Evolutionary conservation across 441 rosid genomes (phyloP), one percentile per base, ranked within the genome.

Genomic region (Adansonia grandidieri): DNA sequence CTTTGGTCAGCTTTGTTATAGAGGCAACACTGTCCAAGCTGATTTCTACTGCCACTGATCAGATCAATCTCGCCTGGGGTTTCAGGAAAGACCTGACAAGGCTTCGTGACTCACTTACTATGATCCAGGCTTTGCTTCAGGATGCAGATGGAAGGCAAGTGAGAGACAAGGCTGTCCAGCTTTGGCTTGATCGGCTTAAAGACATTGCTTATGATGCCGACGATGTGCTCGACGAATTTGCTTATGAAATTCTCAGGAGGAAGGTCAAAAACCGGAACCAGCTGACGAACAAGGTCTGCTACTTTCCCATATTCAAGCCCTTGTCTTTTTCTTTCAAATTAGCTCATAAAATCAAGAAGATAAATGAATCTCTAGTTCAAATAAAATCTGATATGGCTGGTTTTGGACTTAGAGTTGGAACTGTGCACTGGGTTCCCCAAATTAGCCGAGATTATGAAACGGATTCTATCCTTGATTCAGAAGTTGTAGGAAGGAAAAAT

Each of bases 161-260:
- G 1, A 22, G 42, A 19, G 67, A 74, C 2, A 20, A 5, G 50
- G 67, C 54, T 58, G 54, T 74, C 10, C 3, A 2, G 5, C 11
- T 1, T 2, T 74, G 77, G 77, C 67, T 61, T 4, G 1, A 1
- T 50, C 40, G 5, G 76, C 66, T 73, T 5, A 56, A 3, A n/a
- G 51, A 56, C 9, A 8, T 73, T 0, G 51, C 76, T 40, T 19
- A 56, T 10, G 67, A 73, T 6, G 65, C 65, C 7, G 51, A 73
- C 9, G 76, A 73, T 17, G 42, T 73, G 14, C 54, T 73, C 0
- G 78, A 75, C 6, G 78, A 75, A 2, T 4, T 75, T 63, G 78
- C 8, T n/a, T 75, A 75, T 62, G 71, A 75, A 47, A 13, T 5
- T n/a, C 22, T 63, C 9, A 20, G 60, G 28, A 50, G 22, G 20